Evolutionary conservation across 768 basidiomycete genomes (phyloP).

Genomic region (Lyophyllum atratum): DNA sequence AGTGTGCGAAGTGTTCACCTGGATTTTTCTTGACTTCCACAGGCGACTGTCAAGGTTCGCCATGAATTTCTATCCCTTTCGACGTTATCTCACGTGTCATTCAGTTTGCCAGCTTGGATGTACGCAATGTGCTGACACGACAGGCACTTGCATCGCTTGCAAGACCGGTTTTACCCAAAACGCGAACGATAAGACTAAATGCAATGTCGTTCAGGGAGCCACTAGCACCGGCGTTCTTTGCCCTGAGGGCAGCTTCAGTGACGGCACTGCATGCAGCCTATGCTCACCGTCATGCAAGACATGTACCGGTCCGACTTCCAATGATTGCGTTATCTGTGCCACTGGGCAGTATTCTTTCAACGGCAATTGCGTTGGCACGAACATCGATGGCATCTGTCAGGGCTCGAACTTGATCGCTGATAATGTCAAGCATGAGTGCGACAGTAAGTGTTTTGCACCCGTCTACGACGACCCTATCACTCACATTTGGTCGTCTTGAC

Average conservation of each 20-base stretch:
- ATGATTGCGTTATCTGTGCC: slow-evolving; percentile 71
- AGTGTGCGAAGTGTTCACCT: slow-evolving; percentile 70
- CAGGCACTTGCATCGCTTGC: slow-evolving; percentile 75
- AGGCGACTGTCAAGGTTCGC: slow-evolving; percentile 74
- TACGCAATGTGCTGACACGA: slow-evolving; percentile 62
- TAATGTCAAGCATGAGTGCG: slow-evolving; percentile 81
- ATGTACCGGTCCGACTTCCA: slow-evolving; percentile 68
- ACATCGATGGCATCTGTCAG: slow-evolving; percentile 71
- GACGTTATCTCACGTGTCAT: slow-evolving; percentile 1
- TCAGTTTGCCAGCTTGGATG: slow-evolving; percentile 78
- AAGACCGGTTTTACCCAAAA: slow-evolving; percentile 68
- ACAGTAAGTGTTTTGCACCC: slow-evolving; percentile 53
- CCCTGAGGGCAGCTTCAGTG: slow-evolving; percentile 63
- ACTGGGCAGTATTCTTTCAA: slow-evolving; percentile 62
- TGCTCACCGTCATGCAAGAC: slow-evolving; percentile 73
- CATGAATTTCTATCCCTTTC: not conserved
- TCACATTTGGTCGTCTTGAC: slow-evolving; percentile 11
- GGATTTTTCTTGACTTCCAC: slow-evolving; percentile 75
- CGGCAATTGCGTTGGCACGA: slow-evolving; percentile 69
- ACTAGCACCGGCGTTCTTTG: slow-evolving; percentile 59
- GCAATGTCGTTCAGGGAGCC: slow-evolving; percentile 51
- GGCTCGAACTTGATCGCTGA: slow-evolving; percentile 74
- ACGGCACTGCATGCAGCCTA: slow-evolving; percentile 49
- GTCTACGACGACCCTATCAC: not conserved
- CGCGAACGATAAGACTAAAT: slow-evolving; percentile 66